These are phyloP conservation scores for Calonectria henricotiae DNA, from an alignment of 2,329 filamentous ascomycete species.

Conservation along the genomic window DNA sequence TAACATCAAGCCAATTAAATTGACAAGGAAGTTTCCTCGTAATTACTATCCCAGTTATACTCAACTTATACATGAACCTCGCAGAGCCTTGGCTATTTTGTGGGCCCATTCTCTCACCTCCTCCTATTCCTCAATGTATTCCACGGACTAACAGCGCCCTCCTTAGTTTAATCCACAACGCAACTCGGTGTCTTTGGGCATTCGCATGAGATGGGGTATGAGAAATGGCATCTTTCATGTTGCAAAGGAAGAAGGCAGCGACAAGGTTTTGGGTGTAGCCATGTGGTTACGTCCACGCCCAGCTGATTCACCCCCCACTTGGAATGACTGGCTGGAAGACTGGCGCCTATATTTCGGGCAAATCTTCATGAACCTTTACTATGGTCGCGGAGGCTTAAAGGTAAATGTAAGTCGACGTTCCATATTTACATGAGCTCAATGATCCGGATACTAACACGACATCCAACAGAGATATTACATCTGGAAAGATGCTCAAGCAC, in stretches of 20 bases:
- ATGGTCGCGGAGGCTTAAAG: constrained; percentile 79
- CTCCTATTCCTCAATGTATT: background rate
- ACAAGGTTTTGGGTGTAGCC: constrained; percentile 77
- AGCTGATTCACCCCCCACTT: constrained; percentile 66
- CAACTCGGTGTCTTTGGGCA: constrained; percentile 75
- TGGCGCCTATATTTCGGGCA: constrained; percentile 80
- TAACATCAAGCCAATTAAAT: background rate
- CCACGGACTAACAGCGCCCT: background rate
- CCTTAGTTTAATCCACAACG: constrained; percentile 72
- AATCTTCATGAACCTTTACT: constrained; percentile 77
- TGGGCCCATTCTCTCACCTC: background rate
- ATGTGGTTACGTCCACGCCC: constrained; percentile 79
- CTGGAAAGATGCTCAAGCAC: constrained; percentile 78
- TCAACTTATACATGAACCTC: background rate
- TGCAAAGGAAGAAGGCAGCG: constrained; percentile 72
- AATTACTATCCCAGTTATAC: background rate
- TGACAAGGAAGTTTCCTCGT: background rate
- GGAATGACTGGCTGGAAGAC: constrained; percentile 74
- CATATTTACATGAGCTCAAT: no score
- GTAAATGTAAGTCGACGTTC: constrained; percentile 63
- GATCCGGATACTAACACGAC: background rate
- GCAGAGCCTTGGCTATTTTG: background rate
- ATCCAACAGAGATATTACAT: constrained; percentile 75
- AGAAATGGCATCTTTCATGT: constrained; percentile 80
- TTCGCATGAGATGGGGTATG: constrained; percentile 81